Evolutionary conservation across 129 eudicot genomes (phyloP).

Genomic region (Centaurea solstitialis): DNA sequence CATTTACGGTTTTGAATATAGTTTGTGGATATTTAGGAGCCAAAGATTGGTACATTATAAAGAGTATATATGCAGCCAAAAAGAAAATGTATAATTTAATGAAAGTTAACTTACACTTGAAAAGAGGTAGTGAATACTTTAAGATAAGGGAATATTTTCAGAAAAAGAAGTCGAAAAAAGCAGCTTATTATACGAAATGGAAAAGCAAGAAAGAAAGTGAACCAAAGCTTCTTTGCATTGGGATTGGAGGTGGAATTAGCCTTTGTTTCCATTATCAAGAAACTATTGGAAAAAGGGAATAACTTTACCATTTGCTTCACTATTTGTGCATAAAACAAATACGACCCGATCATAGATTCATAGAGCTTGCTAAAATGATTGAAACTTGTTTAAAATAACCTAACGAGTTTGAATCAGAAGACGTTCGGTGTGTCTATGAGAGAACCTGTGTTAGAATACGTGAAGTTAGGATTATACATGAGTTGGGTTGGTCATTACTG

Average conservation of each 20-base stretch:
- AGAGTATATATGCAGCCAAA: slow-evolving; percentile 5
- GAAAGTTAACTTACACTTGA: not conserved
- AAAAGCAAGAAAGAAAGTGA: slow-evolving; percentile 1
- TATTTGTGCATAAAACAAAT: not conserved
- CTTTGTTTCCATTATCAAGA: not conserved
- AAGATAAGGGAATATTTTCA: slow-evolving; percentile 20
- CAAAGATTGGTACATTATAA: slow-evolving; percentile 9
- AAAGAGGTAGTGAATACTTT: slow-evolving; percentile 17
- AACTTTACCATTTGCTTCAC: not conserved
- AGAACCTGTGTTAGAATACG: too few species aligned
- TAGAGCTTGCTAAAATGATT: not conserved
- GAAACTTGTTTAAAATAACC: not conserved
- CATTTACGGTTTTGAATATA: not conserved
- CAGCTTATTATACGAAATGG: slow-evolving; percentile 1
- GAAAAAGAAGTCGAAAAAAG: slow-evolving; percentile 27
- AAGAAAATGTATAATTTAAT: not conserved
- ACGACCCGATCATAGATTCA: too few species aligned
- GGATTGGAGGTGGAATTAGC: not conserved
- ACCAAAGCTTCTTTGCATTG: not conserved
- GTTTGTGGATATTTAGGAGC: not conserved
- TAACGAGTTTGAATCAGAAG: not conserved
- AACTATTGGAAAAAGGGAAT: not conserved
- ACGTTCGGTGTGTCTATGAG: not conserved
- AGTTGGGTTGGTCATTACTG: too few species aligned
- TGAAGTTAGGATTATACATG: too few species aligned